Base-by-base conservation (phyloP, 352 stramenopile species). In the Globisporangium heterothallicum region DNA sequence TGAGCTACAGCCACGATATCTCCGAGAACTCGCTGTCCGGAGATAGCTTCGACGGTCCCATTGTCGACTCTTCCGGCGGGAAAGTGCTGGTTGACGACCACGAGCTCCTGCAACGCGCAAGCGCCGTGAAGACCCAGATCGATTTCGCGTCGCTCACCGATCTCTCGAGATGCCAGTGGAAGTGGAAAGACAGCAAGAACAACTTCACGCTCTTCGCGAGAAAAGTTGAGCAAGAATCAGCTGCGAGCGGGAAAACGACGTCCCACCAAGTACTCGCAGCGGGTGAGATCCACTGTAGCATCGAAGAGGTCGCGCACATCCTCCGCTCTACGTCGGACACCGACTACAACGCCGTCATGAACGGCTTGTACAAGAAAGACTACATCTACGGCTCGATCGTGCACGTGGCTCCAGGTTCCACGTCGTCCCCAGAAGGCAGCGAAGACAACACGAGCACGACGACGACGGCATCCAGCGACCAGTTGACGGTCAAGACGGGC, bases 321-420 rank as follows among this genome's bases (percentile, higher is more conserved):
- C 32, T 81, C 24, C 26, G 59, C 7, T 66, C 59, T 0, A 36
- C 59, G 4, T 66, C 51, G 25, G 68, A 78, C 41, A 71, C 40
- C 32, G 63, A 67, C 34, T 72, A 61, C 43, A 78, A 78, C 41
- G 45, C 36, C 1, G 26, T 66, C n/a, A 78, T 81, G 68, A 59
- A 64, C 21, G 32, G 58, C 6, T 25, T 78, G 4, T 76, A 70
- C 63, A 61, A 70, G 44, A 47, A 61, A 0, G 56, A 76, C 29
- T 81, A 78, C 34, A 76, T 81, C 50, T 76, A 74, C 47, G 68
- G 71, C 2, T 72, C 68, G 1, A n/a, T 81, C 47, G 68, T 72
- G 9, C 58, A 74, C 34, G 38, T 64, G 6, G 30, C 30, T 8
- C 30, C 30, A 8, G 30, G 2, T 3, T 3, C 30, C 6, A 9